Percentiles rank a stretch among this genome's conserved stretches.
phyloP scores from a whole-genome alignment of 352 stramenopile genomes.

The Phytophthora constricta region DNA sequence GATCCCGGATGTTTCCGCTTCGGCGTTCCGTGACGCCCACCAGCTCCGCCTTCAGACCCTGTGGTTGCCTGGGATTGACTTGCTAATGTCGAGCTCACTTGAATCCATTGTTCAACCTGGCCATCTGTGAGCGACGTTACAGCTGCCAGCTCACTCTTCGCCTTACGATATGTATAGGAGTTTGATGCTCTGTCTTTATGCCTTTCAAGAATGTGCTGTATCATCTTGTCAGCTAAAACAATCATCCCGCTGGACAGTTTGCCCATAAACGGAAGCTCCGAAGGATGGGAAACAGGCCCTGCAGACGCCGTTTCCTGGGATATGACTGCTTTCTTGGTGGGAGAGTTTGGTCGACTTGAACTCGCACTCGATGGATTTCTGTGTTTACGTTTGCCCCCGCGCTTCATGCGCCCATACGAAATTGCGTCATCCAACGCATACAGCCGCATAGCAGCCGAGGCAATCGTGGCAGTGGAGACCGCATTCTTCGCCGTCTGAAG shows the following conservation, averaged over 20 bases:
- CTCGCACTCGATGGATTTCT: slow-evolving; percentile 33
- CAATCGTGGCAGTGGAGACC: slow-evolving; percentile 66
- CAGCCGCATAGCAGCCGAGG: slow-evolving; percentile 74
- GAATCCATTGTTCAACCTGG: slow-evolving; percentile 76
- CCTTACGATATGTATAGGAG: slow-evolving; percentile 53
- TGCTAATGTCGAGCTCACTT: slow-evolving; percentile 36
- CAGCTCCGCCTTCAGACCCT: slow-evolving; percentile 28
- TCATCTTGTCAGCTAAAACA: slow-evolving; percentile 49
- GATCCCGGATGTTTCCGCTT: slow-evolving; percentile 58
- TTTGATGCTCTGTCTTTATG: slow-evolving; percentile 64
- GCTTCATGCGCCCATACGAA: slow-evolving; percentile 72
- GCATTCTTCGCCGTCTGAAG: slow-evolving; percentile 68
- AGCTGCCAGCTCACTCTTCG: slow-evolving; percentile 57
- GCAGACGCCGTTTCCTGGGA: slow-evolving; percentile 29
- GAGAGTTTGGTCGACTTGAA: slow-evolving; percentile 37
- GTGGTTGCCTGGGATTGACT: slow-evolving; percentile 19
- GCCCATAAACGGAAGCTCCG: slow-evolving; percentile 60
- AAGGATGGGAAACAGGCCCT: slow-evolving; percentile 37
- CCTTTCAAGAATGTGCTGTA: slow-evolving; percentile 57
- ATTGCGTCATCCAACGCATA: slow-evolving; percentile 83
- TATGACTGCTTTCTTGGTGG: slow-evolving; percentile 42
- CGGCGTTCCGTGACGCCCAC: slow-evolving; percentile 48
- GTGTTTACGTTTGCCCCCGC: slow-evolving; percentile 57
- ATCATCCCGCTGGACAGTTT: slow-evolving; percentile 46
- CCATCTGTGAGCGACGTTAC: slow-evolving; percentile 66